Evolutionary conservation across 2,329 filamentous ascomycete species (phyloP).

Genomic region (Atkinsonella texensis): DNA sequence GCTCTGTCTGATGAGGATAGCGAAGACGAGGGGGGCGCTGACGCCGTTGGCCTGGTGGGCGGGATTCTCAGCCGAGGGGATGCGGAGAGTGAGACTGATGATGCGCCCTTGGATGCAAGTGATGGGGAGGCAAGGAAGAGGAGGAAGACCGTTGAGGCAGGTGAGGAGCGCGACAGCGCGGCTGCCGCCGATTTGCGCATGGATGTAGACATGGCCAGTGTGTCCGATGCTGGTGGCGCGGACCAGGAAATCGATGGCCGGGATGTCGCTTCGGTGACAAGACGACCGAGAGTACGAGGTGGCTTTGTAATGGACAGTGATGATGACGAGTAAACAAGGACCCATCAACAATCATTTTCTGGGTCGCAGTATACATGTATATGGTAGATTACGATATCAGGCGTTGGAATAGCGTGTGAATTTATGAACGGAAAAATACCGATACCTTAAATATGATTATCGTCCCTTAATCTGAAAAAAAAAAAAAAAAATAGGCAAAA

Average conservation of each 20-base stretch:
- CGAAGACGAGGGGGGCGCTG: constrained; percentile 14
- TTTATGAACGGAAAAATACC: background rate
- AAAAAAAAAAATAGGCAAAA: no score
- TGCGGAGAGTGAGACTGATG: constrained; percentile 15
- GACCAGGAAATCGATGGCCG: constrained; percentile 14
- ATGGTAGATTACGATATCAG: background rate
- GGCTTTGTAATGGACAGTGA: constrained; percentile 50
- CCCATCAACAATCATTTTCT: background rate
- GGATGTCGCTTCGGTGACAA: constrained; percentile 15
- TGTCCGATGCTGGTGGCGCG: background rate
- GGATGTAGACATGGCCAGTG: constrained; percentile 15
- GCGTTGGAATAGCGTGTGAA: background rate
- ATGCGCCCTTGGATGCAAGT: constrained; percentile 18
- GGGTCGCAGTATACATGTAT: background rate
- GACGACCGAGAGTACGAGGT: constrained; percentile 33
- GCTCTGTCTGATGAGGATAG: constrained; percentile 17
- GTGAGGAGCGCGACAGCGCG: constrained; percentile 9
- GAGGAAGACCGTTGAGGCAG: constrained; percentile 18
- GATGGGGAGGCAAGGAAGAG: constrained; percentile 25
- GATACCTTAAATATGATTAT: no score
- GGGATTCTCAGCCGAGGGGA: constrained; percentile 14
- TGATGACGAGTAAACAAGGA: constrained; percentile 32
- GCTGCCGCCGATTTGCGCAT: constrained; percentile 11
- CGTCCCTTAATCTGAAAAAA: no score
- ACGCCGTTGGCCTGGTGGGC: constrained; percentile 11